Evolutionary conservation across 305 asterid species (phyloP).

Genomic region (Striga hermonthica): DNA sequence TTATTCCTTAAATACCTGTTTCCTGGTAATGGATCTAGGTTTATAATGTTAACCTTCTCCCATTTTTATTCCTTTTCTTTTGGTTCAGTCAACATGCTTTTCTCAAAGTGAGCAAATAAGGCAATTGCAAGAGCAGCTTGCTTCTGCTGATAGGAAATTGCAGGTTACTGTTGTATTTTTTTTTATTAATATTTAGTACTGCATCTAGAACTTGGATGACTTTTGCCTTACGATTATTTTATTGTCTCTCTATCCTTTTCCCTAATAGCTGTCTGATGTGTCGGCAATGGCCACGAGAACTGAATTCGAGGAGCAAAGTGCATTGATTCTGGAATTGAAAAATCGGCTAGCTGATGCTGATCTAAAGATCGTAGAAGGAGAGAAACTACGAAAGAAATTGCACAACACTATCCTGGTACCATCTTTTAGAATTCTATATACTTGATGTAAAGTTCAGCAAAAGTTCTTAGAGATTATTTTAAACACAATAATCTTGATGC

Average conservation of each 20-base stretch:
- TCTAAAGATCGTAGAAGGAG: conserved; percentile 71
- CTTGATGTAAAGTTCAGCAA: conserved; percentile 1
- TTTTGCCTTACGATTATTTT: background rate
- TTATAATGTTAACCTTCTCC: background rate
- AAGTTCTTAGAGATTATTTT: background rate
- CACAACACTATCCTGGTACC: conserved; percentile 86
- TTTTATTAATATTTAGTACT: conserved; percentile 16
- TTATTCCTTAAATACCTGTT: conserved; percentile 20
- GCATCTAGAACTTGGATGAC: conserved; percentile 6
- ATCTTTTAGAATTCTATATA: conserved; percentile 2
- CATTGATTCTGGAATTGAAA: conserved; percentile 46
- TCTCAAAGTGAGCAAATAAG: conserved; percentile 66
- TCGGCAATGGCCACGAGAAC: conserved; percentile 64
- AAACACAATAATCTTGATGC: conserved; percentile 30
- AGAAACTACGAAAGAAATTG: conserved; percentile 69
- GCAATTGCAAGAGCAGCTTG: conserved; percentile 65
- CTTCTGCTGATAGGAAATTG: conserved; percentile 61
- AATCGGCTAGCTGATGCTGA: conserved; percentile 77
- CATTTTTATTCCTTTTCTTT: conserved; percentile 8
- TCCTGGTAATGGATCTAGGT: conserved; percentile 19
- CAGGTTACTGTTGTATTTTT: conserved; percentile 43
- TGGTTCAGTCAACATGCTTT: conserved; percentile 56
- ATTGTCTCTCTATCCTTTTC: conserved; percentile 10
- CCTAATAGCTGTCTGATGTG: conserved; percentile 54
- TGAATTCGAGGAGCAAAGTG: conserved; percentile 63